Evolutionary conservation across 1,284 basidiomycete species (phyloP), one percentile per base, ranked within the genome.

Genomic region (Pseudozyma pruni): DNA sequence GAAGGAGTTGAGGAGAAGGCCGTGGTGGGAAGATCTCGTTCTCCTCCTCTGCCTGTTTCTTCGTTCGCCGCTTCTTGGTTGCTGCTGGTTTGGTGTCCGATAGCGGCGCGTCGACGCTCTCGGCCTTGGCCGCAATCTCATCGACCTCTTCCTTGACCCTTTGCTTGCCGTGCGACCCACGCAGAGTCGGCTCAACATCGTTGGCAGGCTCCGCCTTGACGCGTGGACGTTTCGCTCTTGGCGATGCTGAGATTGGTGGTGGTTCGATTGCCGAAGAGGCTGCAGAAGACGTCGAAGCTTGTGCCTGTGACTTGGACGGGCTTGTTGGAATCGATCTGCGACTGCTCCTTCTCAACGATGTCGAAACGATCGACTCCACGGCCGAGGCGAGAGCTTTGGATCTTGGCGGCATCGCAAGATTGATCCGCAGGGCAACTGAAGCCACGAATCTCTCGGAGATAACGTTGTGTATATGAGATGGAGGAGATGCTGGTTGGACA

Each of bases 291-390:
- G 17, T 23, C 16, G 50, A 22, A 7, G 16, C 46, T 20, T 23
- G 11, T 35, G 37, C 22, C 16, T 37, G 37, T n/a, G 47, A 9
- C 23, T 40, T 34, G 2, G 52, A 19, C 20, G 29, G 10, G 27
- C 39, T 37, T 7, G 44, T 34, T 3, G 60, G 8, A 2, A 52
- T 37, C 8, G 45, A 52, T 43, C 39, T 27, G 20, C 60, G 53
- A 39, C 60, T 57, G 40, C 60, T 63, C 42, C 60, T 45, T 32
- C 60, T 35, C 22, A 53, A 17, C 9, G 60, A n/a, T 3, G 47
- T 32, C 7, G 51, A 41, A 1, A 38, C 6, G 4, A 49, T 11
- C 2, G 47, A 23, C 23, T 56, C 49, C 33, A 56, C 32, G 5
- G 45, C 54, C 31, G 49, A n/a, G n/a, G 45, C 48, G 14, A 63